Base-by-base conservation (phyloP, 768 basidiomycete genomes). In the Boletus barrowsii region DNA sequence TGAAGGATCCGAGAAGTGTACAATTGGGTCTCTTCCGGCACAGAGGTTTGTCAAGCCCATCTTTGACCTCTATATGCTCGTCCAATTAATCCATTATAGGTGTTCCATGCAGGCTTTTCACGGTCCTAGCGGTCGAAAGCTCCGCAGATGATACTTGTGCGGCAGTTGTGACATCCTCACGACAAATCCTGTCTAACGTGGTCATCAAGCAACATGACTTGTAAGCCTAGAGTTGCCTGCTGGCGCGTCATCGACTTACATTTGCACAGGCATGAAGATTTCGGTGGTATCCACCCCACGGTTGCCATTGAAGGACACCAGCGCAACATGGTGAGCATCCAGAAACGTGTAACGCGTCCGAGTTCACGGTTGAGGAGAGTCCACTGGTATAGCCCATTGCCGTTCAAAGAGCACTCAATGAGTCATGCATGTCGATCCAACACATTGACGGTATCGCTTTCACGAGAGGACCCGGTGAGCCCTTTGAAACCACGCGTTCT, bases 141-240 rank as follows among this genome's bases (percentile, higher is more conserved):
- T 94, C 92, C 13, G 93, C 93, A 14, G 96, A 99, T 69, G 97
- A 98, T 66, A 90, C 93, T 1, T 96, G 93, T 62, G 92, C 87
- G 15, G 88, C 95, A 1, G 77, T 98, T 47, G 88, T 99, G 35
- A 80, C 82, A 18, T 88, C 87, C 1, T 74, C 80, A 9, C 79
- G 83, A 18, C 64, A 76, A 64, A 77, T 98, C 39, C 82, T 90
- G 49, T 86, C 92, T 3, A 96, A 94, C 68, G 81, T 98, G 5
- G 87, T 98, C 56, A 73, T 91, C 37, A 91, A 88, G 65, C 95
- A 98, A 65, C 80, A 90, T 56, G 65, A 79, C 39, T 65, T 84
- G 84, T 86, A 58, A 41, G 82, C 60, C 15, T 22, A 8, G 29
- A 18, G 0, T 18, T n/a, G 10, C 11, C 4, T 15, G 10, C 20